phyloP scores from a whole-genome alignment of 2,329 filamentous ascomycete species.

The Epichloe gansuensis region DNA sequence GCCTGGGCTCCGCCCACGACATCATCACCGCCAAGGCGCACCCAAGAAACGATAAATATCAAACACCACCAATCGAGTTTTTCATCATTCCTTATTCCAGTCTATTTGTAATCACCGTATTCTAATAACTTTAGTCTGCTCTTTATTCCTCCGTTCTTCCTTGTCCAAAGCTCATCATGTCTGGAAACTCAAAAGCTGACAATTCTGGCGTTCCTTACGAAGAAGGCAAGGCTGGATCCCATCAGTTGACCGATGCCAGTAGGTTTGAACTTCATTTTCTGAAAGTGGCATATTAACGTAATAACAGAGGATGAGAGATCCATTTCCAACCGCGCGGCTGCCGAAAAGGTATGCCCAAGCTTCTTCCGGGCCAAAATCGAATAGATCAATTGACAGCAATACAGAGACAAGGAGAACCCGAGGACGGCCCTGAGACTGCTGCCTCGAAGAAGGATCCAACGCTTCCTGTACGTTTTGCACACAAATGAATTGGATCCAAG shows the following conservation, averaged over 20 bases:
- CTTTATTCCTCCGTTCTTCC: too few species aligned
- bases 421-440: slow-evolving; percentile 30
- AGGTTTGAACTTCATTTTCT: slow-evolving; percentile 16
- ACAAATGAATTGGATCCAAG: too few species aligned
- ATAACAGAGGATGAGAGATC: slow-evolving; percentile 53
- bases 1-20: slow-evolving; percentile 6
- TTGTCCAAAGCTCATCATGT: slow-evolving; percentile 16
- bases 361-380: not conserved
- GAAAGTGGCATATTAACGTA: not conserved
- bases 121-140: not conserved
- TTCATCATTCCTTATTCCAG: not conserved
- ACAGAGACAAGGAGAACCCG: slow-evolving; percentile 28
- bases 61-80: not conserved
- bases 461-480: slow-evolving; percentile 31
- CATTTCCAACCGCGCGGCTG: slow-evolving; percentile 59
- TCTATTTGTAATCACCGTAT: not conserved
- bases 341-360: slow-evolving; percentile 37
- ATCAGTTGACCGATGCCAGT: slow-evolving; percentile 62
- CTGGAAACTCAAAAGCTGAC: slow-evolving; percentile 52
- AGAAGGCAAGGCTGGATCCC: slow-evolving; percentile 59
- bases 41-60: not conserved
- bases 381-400: slow-evolving; percentile 7
- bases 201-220: slow-evolving; percentile 46
- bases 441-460: slow-evolving; percentile 48
- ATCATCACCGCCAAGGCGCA: not conserved